phyloP scores from a whole-genome alignment of 2,329 filamentous ascomycete genomes.

The Penicillium expansum region DNA sequence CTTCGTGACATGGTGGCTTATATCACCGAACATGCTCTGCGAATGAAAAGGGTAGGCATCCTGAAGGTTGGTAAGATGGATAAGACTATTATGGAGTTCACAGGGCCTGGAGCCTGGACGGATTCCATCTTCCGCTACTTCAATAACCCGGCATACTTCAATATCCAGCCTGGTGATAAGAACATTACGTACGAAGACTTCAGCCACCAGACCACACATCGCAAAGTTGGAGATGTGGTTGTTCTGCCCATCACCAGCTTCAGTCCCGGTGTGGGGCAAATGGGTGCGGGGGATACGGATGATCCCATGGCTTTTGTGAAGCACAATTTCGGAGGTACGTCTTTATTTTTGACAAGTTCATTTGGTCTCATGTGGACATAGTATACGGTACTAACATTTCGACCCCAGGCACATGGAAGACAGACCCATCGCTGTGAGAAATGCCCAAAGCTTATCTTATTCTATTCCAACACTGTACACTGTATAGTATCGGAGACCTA shows the following conservation, averaged over 20 bases:
- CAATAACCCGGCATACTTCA: slow-evolving; percentile 86
- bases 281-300: slow-evolving; percentile 83
- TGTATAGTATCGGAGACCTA: not conserved
- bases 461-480: not conserved
- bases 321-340: slow-evolving; percentile 86
- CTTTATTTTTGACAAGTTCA: not conserved
- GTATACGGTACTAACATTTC: slow-evolving; percentile 13
- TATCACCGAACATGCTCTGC: slow-evolving; percentile 78
- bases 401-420: slow-evolving; percentile 38
- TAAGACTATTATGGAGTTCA: slow-evolving; percentile 86
- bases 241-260: slow-evolving; percentile 96
- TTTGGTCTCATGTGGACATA: not conserved
- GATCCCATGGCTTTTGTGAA: slow-evolving; percentile 97
- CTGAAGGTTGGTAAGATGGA: slow-evolving; percentile 61
- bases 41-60: slow-evolving; percentile 65
- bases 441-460: not conserved
- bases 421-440: slow-evolving; percentile 33
- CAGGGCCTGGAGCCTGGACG: slow-evolving; percentile 91
- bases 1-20: slow-evolving; percentile 81
- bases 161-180: slow-evolving; percentile 63
- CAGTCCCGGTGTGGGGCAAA: slow-evolving; percentile 89
- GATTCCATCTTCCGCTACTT: slow-evolving; percentile 89
- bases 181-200: slow-evolving; percentile 86
- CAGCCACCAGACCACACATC: slow-evolving; percentile 76
- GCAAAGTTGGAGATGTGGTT: slow-evolving; percentile 89